These are phyloP conservation scores for Balansia obtecta DNA, from an alignment of 2,329 filamentous ascomycete genomes.

Conservation along the genomic window DNA sequence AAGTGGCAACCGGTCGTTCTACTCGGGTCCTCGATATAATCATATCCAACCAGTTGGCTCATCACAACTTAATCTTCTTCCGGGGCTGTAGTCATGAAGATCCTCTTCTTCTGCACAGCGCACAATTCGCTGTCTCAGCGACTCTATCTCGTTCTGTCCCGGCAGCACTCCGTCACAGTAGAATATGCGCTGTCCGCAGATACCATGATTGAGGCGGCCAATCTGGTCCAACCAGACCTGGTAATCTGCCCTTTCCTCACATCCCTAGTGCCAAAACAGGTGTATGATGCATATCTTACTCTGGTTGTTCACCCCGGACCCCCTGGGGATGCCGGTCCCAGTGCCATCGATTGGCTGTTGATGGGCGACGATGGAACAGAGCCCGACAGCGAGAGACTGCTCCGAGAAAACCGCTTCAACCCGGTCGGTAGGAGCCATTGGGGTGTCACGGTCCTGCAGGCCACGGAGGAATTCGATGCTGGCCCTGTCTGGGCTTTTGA, in stretches of 20 bases:
- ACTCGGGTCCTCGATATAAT: neutral
- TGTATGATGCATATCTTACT: constrained; percentile 25
- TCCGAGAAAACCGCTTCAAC: constrained; percentile 15
- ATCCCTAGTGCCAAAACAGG: constrained; percentile 21
- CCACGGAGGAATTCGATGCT: constrained; percentile 28
- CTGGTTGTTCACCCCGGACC: constrained; percentile 29
- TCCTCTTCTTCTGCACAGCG: constrained; percentile 32
- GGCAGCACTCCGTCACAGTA: constrained; percentile 24
- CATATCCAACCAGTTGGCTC: neutral
- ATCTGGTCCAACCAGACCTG: constrained; percentile 23
- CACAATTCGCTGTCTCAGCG: constrained; percentile 31
- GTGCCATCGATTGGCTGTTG: constrained; percentile 28
- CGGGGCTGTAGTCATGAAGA: constrained; percentile 18
- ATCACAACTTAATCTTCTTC: neutral
- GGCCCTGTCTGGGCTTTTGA: constrained; percentile 31
- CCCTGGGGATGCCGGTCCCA: constrained; percentile 28
- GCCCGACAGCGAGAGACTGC: constrained; percentile 16
- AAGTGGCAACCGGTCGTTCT: neutral
- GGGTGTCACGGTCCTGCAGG: constrained; percentile 27
- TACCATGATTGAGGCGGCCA: constrained; percentile 25
- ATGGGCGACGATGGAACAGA: constrained; percentile 28
- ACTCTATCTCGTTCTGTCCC: constrained; percentile 22
- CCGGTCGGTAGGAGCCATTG: constrained; percentile 24
- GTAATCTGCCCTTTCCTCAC: constrained; percentile 31
- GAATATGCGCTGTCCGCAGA: constrained; percentile 24